Evolutionary conservation across 1,284 basidiomycete species (phyloP), one percentile per base, ranked within the genome.

Genomic region (Tranzscheliella williamsii): DNA sequence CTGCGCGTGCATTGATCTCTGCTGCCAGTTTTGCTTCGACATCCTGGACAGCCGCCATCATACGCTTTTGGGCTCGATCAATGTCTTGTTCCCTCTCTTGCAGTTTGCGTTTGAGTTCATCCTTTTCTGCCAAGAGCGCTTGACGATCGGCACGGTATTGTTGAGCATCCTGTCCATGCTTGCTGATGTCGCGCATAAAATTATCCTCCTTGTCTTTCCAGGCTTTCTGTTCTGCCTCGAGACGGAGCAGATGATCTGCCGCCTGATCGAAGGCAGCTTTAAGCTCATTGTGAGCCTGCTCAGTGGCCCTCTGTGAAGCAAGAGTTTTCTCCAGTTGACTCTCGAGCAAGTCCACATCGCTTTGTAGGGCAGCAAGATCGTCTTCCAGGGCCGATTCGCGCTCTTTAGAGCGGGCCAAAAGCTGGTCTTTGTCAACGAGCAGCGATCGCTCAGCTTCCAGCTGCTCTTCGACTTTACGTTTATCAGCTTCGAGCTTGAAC

Each of bases 351-450:
- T 92, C 90, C 36, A 96, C 82, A 69, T 97, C 91, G 3, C 82
- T 81, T 67, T 94, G 90, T 18, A 95, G 80, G 2, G 87, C 85
- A 1, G 82, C 81, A 11, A 93, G 83, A 67, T 94, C 91, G 48
- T 96, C 91, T 67, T 90, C 86, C 2, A 97, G 82, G 55, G 91
- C 86, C 17, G 83, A 82, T 75, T 95, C 91, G 24, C 86, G 85
- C 66, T 86, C 86, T 81, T 93, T 93, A 75, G 87, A 88, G 24
- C 91, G 83, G 46, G 89, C 86, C 1, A 97, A 82, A n/a, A 91
- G 81, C 11, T 84, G 80, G 61, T 95, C 90, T 78, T 94, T 93
- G 78, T 96, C 91, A 23, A 89, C 69, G 4, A 85, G 84, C 12
- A 94, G 82, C 9, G 84, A 82, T 24, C 91, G 85, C 73, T 97